Evolutionary conservation across 2,329 filamentous ascomycete genomes (phyloP).

Genomic region (Spiromastix sp.): DNA sequence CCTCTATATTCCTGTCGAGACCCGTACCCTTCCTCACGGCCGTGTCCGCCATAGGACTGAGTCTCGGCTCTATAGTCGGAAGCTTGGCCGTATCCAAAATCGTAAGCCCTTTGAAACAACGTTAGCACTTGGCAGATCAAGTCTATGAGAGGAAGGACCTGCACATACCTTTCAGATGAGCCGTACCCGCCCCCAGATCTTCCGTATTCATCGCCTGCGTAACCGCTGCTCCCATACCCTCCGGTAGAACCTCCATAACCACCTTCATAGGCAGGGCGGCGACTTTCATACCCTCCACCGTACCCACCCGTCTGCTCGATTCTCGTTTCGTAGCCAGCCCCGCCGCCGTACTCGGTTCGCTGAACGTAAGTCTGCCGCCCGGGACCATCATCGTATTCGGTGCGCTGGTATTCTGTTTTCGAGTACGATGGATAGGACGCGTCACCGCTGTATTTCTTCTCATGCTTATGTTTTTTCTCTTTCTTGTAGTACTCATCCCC

Average conservation of each 20-base stretch:
- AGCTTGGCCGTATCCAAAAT: not conserved
- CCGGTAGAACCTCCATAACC: too few species aligned
- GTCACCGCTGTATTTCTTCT: not conserved
- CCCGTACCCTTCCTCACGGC: slow-evolving; percentile 8
- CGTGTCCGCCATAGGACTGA: not conserved
- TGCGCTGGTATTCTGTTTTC: not conserved
- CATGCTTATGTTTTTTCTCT: slow-evolving; percentile 6
- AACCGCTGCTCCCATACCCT: slow-evolving; percentile 4
- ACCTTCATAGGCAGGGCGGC: not conserved
- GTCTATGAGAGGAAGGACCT: too few species aligned
- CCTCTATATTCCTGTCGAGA: not conserved
- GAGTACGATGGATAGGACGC: not conserved
- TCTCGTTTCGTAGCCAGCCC: not conserved
- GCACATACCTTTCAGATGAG: not conserved
- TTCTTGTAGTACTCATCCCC: slow-evolving; percentile 4
- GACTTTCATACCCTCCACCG: not conserved
- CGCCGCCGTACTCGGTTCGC: not conserved
- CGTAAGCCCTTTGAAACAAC: too few species aligned
- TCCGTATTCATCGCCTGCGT: slow-evolving; percentile 4
- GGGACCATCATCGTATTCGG: not conserved
- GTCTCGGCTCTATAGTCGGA: not conserved
- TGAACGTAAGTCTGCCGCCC: too few species aligned
- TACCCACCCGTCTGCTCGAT: not conserved
- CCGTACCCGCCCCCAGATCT: slow-evolving; percentile 4
- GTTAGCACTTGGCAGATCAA: too few species aligned